Percentiles rank a stretch among this genome's conserved stretches.
These are phyloP conservation scores for Pleurotus tuoliensis DNA, from an alignment of 768 basidiomycete genomes.

Conservation along the genomic window DNA sequence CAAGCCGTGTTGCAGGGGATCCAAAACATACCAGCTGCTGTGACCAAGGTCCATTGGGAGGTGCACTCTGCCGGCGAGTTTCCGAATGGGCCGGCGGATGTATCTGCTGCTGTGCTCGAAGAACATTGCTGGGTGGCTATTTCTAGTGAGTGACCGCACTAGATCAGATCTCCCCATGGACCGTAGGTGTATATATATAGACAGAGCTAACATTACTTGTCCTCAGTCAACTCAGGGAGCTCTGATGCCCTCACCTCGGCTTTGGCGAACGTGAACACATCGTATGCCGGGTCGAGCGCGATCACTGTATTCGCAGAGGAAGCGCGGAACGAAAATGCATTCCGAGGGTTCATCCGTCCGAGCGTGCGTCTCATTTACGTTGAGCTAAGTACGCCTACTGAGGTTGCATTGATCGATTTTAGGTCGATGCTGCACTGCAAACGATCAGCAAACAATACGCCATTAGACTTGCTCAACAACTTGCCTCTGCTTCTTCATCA, in stretches of 20 bases:
- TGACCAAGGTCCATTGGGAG: slow-evolving; percentile 42
- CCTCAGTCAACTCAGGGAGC: slow-evolving; percentile 38
- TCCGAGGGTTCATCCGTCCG: slow-evolving; percentile 39
- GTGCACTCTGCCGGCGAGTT: slow-evolving; percentile 38
- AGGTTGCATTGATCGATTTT: background rate
- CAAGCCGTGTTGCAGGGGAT: slow-evolving; percentile 37
- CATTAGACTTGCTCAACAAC: slow-evolving; percentile 21
- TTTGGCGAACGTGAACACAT: slow-evolving; percentile 33
- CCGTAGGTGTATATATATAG: background rate
- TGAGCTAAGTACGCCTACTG: background rate
- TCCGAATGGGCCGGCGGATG: slow-evolving; percentile 36
- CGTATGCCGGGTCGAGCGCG: slow-evolving; percentile 45
- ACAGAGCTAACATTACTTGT: background rate
- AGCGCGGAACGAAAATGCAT: slow-evolving; percentile 57
- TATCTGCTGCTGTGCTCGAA: slow-evolving; percentile 42
- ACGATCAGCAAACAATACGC: slow-evolving; percentile 5
- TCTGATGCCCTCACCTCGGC: slow-evolving; percentile 31
- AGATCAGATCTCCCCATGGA: background rate
- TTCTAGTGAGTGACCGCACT: slow-evolving; percentile 33
- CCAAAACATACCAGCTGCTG: slow-evolving; percentile 19
- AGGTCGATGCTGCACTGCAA: slow-evolving; percentile 1
- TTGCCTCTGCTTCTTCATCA: slow-evolving; percentile 14
- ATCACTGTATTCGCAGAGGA: slow-evolving; percentile 44
- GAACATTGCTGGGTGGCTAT: slow-evolving; percentile 54
- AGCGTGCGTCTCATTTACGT: slow-evolving; percentile 25